A percentile compares a stretch with the other conserved stretches of the same genome.
These are phyloP conservation scores for Porphyrellus sp. DNA, from an alignment of 1,284 basidiomycete species.

Conservation along the genomic window DNA sequence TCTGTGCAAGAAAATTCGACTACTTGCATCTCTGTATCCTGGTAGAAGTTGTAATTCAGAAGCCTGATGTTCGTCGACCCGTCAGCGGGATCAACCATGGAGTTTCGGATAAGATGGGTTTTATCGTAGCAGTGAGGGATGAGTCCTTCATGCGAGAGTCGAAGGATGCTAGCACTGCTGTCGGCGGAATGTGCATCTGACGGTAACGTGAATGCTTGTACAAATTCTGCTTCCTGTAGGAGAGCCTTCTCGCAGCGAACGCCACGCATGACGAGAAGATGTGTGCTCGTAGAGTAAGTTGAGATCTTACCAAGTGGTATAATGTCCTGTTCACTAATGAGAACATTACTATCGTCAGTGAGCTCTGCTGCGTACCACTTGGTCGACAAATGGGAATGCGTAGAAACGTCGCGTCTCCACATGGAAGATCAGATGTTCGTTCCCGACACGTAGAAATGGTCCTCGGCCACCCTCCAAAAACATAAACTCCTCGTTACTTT, in stretches of 20 bases:
- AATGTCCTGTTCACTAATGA: background rate
- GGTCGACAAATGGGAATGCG: background rate
- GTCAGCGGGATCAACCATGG: background rate
- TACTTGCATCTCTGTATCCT: too few species aligned
- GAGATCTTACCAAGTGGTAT: background rate
- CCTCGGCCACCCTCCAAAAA: background rate
- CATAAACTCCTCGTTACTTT: background rate
- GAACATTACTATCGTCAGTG: background rate
- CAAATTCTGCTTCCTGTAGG: too few species aligned
- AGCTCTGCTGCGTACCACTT: background rate
- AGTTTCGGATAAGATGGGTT: background rate
- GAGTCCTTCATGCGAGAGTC: background rate
- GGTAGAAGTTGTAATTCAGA: too few species aligned
- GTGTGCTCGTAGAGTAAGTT: background rate
- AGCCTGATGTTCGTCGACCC: background rate
- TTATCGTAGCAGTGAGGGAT: background rate
- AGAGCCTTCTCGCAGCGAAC: background rate
- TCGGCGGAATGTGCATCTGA: background rate
- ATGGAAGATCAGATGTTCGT: background rate
- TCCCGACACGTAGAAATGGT: background rate
- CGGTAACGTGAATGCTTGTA: background rate
- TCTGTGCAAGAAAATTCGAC: too few species aligned
- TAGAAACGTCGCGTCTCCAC: background rate
- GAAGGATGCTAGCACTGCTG: background rate
- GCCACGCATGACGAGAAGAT: background rate